A percentile compares a stretch with the other conserved stretches of the same genome.
These are phyloP conservation scores for Vitis hybrid DNA, from an alignment of 177 flowering plant genomes.

Conservation along the genomic window DNA sequence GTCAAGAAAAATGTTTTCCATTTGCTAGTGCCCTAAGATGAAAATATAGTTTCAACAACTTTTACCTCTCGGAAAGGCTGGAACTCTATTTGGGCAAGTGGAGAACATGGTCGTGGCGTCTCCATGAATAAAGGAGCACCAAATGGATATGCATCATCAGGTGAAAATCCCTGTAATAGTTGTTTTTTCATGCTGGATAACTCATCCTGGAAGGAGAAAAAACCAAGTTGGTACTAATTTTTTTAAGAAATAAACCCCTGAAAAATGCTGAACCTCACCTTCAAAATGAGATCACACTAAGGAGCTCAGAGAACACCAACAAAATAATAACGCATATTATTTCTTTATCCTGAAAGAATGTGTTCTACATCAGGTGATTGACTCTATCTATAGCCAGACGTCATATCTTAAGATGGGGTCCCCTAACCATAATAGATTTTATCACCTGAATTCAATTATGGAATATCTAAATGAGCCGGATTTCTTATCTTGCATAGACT, in stretches of 20 bases:
- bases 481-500: too few relatives aligned
- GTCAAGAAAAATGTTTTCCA: background rate
- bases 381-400: too few relatives aligned
- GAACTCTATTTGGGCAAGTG: constrained; percentile 55
- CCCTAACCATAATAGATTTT: too few relatives aligned
- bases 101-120: constrained; percentile 75
- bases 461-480: too few relatives aligned
- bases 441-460: too few relatives aligned
- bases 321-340: too few relatives aligned
- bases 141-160: constrained; percentile 78
- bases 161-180: constrained; percentile 63
- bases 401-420: too few relatives aligned
- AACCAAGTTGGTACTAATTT: background rate
- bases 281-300: too few relatives aligned
- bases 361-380: too few relatives aligned
- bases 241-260: background rate
- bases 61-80: constrained; percentile 66
- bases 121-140: constrained; percentile 79
- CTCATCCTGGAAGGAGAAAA: constrained; percentile 50
- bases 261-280: background rate
- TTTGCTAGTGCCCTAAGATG: background rate
- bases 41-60: background rate
- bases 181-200: constrained; percentile 48
- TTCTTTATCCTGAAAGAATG: too few relatives aligned
- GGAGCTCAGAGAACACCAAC: too few relatives aligned